Evolutionary conservation across 176 grass and related monocot species (phyloP), one percentile per base, ranked within the genome.

Genomic region (Avena sativa): DNA sequence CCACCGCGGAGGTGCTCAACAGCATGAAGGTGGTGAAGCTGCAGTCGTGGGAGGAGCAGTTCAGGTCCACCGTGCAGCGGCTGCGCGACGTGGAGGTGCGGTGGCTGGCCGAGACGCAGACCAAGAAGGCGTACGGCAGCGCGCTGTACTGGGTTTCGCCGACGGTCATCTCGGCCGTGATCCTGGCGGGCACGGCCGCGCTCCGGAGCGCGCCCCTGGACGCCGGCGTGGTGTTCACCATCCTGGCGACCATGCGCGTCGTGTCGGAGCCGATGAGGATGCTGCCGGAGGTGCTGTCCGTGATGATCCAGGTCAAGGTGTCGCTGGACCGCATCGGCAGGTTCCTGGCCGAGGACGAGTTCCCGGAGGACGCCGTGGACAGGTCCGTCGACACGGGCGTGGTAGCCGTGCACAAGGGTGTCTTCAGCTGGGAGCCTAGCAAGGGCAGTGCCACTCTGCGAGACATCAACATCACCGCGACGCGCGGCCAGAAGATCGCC

Each of bases 261-360:
- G 57, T 94, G 14, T 93, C 89, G 1, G 90, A 98, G 79, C 92
- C 92, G 0, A 93, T 93, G 90, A 87, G 96, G 89, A 87, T 96
- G 85, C 85, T 98, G 46, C 93, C 93, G 48, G 96, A 98, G 79
- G 85, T 88, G 44, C 44, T 98, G n/a, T 96, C 93, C 25, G 68
- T 96, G 47, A 89, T 98, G 82, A 93, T 95, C 86, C 96, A 96
- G 66, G 87, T 90, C 23, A 98, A 98, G 88, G 93, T 98, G 46
- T 95, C 93, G 9, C 72, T 98, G 11, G 93, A 96, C 59, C 86
- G 93, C 16, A 81, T 96, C 62, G 89, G 82, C 16, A 74, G 66
- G 69, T 98, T 98, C 83, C 86, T 98, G 0, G 36, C 73, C 19
- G 93, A 98, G 59, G 93, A 98, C 15, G 96, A 96, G 72, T 88